Evolutionary conservation across 495 filamentous ascomycete species (phyloP).

Genomic region (Trichoderma reesei): DNA sequence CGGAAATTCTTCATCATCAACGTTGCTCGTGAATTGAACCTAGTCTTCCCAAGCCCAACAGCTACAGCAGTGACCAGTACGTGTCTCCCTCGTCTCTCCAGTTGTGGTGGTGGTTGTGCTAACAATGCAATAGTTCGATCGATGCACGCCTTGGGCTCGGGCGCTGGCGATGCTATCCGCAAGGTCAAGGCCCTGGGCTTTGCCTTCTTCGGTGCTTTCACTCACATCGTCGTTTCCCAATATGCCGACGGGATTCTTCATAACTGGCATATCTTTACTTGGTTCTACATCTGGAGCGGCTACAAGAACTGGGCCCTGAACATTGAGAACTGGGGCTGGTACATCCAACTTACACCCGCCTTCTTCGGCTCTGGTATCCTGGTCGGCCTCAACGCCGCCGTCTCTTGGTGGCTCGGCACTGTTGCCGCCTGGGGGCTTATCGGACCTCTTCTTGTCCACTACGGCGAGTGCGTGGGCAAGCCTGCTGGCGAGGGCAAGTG

Average conservation of each 20-base stretch:
- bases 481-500: constrained; percentile 31
- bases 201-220: constrained; percentile 36
- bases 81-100: background rate
- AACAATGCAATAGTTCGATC: constrained; percentile 26
- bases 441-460: constrained; percentile 44
- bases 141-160: constrained; percentile 43
- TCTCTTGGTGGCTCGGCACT: constrained; percentile 46
- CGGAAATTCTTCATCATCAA: constrained; percentile 55
- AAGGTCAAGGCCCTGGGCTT: constrained; percentile 41
- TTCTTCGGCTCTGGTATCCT: constrained; percentile 53
- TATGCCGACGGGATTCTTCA: constrained; percentile 49
- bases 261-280: constrained; percentile 50
- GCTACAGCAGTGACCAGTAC: background rate
- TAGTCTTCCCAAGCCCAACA: constrained; percentile 39
- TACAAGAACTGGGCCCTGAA: constrained; percentile 34
- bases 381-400: constrained; percentile 47
- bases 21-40: constrained; percentile 42
- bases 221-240: constrained; percentile 42
- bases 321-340: constrained; percentile 52
- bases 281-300: constrained; percentile 44
- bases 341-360: constrained; percentile 45
- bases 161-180: constrained; percentile 34
- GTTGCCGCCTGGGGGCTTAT: constrained; percentile 51
- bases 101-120: background rate
- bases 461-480: constrained; percentile 33